These are phyloP conservation scores for Golubevia sp. DNA, from an alignment of 1,284 basidiomycete species.

Conservation along the genomic window DNA sequence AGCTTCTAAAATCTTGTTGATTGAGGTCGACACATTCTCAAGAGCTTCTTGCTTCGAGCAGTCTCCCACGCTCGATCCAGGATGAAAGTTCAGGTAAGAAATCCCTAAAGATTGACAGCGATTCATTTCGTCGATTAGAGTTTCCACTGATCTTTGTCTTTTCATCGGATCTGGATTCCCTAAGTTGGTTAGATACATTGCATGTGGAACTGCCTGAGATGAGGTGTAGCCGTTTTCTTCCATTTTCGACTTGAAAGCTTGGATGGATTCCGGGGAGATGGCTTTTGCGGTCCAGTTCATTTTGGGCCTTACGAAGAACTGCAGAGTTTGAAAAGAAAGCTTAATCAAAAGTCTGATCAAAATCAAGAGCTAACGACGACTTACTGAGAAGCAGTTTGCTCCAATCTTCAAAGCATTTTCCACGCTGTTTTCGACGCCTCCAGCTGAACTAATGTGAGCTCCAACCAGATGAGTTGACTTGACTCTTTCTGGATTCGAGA, in stretches of 20 bases:
- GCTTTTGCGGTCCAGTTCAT: conserved; percentile 39
- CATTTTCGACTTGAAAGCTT: conserved; percentile 15
- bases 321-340: not conserved
- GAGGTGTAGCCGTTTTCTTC: conserved; percentile 7
- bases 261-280: conserved; percentile 12
- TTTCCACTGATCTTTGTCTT: conserved; percentile 22
- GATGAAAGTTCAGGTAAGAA: conserved; percentile 35
- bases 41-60: conserved; percentile 20
- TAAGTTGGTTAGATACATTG: conserved; percentile 35
- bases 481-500: no score
- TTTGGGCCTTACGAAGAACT: conserved; percentile 32
- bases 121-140: conserved; percentile 33
- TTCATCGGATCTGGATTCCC: conserved; percentile 31
- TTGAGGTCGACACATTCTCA: conserved; percentile 20
- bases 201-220: conserved; percentile 23
- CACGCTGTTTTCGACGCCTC: conserved; percentile 32
- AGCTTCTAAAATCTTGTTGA: conserved; percentile 24
- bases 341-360: not conserved
- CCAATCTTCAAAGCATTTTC: conserved; percentile 29
- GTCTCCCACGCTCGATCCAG: conserved; percentile 17
- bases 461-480: conserved; percentile 18
- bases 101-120: conserved; percentile 29
- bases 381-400: conserved; percentile 24
- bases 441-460: conserved; percentile 32
- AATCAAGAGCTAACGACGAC: not conserved